Evolutionary conservation across 148 eudicot genomes (phyloP).

Genomic region (Cornus florida): DNA sequence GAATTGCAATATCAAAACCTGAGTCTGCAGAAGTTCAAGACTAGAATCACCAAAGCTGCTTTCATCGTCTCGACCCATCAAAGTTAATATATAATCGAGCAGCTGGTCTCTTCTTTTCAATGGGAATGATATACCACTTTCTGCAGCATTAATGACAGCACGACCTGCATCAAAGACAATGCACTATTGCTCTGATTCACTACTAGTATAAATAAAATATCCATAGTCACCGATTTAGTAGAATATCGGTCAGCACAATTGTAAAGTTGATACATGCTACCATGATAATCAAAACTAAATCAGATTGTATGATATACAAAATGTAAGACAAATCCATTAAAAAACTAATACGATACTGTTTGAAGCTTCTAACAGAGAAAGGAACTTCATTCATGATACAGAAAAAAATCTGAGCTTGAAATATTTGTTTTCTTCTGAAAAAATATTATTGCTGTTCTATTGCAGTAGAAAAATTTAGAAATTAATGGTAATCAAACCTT

Average conservation of each 20-base stretch:
- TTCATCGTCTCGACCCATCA: conserved; percentile 94
- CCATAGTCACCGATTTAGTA: not conserved
- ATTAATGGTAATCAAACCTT: no score
- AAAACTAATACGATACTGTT: no score
- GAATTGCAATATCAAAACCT: conserved; percentile 41
- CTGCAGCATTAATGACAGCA: conserved; percentile 89
- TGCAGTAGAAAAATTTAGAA: no score
- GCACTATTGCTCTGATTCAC: conserved; percentile 1
- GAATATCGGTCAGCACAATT: not conserved
- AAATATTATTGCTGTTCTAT: no score
- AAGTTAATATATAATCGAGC: conserved; percentile 85
- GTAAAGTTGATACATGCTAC: not conserved
- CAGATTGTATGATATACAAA: no score
- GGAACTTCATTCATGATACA: not conserved
- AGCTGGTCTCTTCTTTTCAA: conserved; percentile 84
- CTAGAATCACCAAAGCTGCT: conserved; percentile 68
- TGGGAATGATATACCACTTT: conserved; percentile 88
- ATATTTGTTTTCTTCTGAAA: no score
- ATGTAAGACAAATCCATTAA: not conserved
- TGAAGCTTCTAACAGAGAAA: not conserved
- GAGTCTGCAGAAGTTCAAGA: conserved; percentile 77
- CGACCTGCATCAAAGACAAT: conserved; percentile 50
- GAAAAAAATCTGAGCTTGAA: no score
- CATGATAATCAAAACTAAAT: not conserved
- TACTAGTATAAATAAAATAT: not conserved